A percentile compares a stretch with the other conserved stretches of the same genome.
These are phyloP conservation scores for Ogataea wickerhamii DNA, from an alignment of 805 yeast genomes.

Conservation along the genomic window DNA sequence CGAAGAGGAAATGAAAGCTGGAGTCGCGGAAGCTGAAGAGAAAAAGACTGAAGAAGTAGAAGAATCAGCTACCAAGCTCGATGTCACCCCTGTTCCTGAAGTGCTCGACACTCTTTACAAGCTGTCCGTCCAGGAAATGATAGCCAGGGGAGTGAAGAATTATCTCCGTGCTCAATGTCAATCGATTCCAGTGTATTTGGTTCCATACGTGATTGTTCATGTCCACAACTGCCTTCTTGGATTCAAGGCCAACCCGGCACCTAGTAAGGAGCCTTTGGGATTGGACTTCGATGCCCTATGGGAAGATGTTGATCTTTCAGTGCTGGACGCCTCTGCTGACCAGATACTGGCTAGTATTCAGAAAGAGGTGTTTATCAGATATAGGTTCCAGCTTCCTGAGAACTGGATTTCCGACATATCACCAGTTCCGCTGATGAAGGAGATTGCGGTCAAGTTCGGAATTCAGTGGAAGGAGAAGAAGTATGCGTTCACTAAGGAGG, in stretches of 20 bases:
- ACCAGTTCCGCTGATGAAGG: constrained; percentile 52
- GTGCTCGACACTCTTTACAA: constrained; percentile 45
- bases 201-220: constrained; percentile 61
- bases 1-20: constrained; percentile 30
- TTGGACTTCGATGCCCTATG: constrained; percentile 41
- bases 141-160: constrained; percentile 79
- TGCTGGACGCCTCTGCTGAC: constrained; percentile 42
- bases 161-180: constrained; percentile 49
- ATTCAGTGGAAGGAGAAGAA: constrained; percentile 69
- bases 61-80: constrained; percentile 33
- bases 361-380: constrained; percentile 57
- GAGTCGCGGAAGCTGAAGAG: constrained; percentile 30
- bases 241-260: constrained; percentile 36
- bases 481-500: constrained; percentile 47
- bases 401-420: constrained; percentile 43
- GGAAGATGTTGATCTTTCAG: constrained; percentile 37
- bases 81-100: constrained; percentile 40
- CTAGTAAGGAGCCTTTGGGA: constrained; percentile 41
- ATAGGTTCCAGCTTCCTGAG: constrained; percentile 53
- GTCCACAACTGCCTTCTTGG: constrained; percentile 73
- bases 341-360: constrained; percentile 42
- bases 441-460: constrained; percentile 74
- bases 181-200: constrained; percentile 48
- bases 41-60: constrained; percentile 31
- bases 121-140: constrained; percentile 60